These are phyloP conservation scores for Alternaria angustiovoidea DNA, from an alignment of 2,329 filamentous ascomycete genomes.

Conservation along the genomic window DNA sequence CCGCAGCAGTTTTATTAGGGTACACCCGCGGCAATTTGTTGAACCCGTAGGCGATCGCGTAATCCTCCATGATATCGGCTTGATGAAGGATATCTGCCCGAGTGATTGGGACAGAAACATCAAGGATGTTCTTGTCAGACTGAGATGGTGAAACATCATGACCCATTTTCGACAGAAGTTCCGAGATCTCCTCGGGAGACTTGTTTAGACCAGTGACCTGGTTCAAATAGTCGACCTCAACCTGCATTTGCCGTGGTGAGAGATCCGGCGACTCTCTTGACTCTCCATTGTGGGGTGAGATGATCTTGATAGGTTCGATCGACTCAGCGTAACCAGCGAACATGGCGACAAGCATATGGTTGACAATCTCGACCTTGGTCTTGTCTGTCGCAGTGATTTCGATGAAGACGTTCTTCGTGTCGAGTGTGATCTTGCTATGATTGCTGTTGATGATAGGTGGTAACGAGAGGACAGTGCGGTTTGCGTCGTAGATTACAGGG, in stretches of 20 bases:
- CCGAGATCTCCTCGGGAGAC: slow-evolving; percentile 76
- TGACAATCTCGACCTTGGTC: slow-evolving; percentile 95
- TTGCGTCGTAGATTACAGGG: slow-evolving; percentile 92
- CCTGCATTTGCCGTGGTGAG: slow-evolving; percentile 76
- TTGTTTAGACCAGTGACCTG: slow-evolving; percentile 85
- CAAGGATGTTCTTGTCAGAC: slow-evolving; percentile 71
- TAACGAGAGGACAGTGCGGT: slow-evolving; percentile 86
- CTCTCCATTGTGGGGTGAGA: slow-evolving; percentile 88
- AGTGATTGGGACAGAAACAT: slow-evolving; percentile 85
- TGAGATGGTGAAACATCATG: slow-evolving; percentile 80
- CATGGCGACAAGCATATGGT: slow-evolving; percentile 96
- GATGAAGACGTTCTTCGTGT: slow-evolving; percentile 94
- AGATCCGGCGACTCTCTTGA: slow-evolving; percentile 84
- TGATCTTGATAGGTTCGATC: slow-evolving; percentile 90
- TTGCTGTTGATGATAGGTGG: slow-evolving; percentile 98
- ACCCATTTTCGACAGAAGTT: slow-evolving; percentile 87
- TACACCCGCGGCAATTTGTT: slow-evolving; percentile 91
- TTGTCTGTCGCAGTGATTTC: slow-evolving; percentile 96
- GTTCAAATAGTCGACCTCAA: slow-evolving; percentile 93
- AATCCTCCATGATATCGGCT: slow-evolving; percentile 98
- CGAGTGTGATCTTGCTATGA: slow-evolving; percentile 91
- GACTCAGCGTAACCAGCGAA: slow-evolving; percentile 95
- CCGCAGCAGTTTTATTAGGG: slow-evolving; percentile 83
- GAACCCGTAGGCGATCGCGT: slow-evolving; percentile 96
- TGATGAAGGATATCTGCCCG: slow-evolving; percentile 95